Evolutionary conservation across 306 rosid species (phyloP).

Genomic region (Cucurbita pepo): DNA sequence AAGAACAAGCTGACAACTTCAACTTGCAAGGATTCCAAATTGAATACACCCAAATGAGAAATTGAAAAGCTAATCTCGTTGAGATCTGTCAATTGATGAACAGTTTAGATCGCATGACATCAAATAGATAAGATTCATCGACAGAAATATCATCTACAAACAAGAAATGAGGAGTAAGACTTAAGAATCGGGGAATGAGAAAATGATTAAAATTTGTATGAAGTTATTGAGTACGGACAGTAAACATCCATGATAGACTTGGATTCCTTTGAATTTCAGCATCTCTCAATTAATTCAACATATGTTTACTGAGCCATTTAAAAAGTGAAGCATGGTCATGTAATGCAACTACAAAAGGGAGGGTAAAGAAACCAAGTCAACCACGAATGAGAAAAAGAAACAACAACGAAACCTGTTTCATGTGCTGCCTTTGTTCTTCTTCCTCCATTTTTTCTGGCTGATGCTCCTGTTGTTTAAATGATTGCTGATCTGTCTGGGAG

Average conservation of each 20-base stretch:
- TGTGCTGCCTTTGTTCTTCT: slow-evolving; percentile 13
- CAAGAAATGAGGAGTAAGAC: neutral
- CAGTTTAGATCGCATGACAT: neutral
- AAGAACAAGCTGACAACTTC: neutral
- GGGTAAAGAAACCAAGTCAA: neutral
- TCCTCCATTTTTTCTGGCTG: slow-evolving; percentile 23
- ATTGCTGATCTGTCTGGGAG: slow-evolving; percentile 13
- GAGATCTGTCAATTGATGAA: neutral
- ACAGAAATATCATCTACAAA: neutral
- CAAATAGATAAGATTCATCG: neutral
- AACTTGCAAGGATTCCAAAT: neutral
- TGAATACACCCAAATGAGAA: neutral
- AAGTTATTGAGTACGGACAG: neutral
- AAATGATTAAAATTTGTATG: neutral
- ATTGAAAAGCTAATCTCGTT: neutral
- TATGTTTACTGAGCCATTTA: neutral
- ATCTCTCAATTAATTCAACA: neutral
- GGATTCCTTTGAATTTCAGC: neutral
- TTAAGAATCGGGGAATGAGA: neutral
- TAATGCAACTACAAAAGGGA: neutral
- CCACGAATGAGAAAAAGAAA: too few species aligned
- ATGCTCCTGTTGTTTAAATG: slow-evolving; percentile 2
- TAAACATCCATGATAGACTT: neutral
- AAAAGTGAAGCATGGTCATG: neutral
- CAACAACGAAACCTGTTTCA: slow-evolving; percentile 8